Percentiles rank a stretch among this genome's conserved stretches.
Conservation (phyloP, 2,329 filamentous ascomycete species). For the Exophiala dermatitidis region DNA sequence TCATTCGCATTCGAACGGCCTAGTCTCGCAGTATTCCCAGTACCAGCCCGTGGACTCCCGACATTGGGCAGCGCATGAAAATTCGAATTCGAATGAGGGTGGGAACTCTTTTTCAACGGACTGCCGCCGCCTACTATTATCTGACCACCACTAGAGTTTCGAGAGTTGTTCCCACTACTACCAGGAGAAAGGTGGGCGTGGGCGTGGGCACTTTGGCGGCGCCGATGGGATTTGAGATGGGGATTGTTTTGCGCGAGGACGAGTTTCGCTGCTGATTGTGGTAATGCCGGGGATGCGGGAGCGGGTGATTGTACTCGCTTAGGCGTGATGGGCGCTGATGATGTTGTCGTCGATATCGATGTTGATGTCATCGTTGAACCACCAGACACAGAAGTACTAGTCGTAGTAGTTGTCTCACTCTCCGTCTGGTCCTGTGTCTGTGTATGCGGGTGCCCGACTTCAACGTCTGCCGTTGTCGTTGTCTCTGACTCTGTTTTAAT, state of each 20-base stretch:
- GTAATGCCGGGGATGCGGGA: no score
- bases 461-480: no score
- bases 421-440: no score
- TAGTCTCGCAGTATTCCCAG: conserved; percentile 27
- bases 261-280: conserved; percentile 48
- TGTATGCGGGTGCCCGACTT: no score
- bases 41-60: neutral
- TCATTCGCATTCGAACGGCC: neutral
- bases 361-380: no score
- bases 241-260: conserved; percentile 75
- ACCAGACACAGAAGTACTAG: no score
- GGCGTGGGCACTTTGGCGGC: conserved; percentile 48
- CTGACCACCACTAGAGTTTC: conserved; percentile 25
- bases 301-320: no score
- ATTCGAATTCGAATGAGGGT: no score
- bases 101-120: conserved; percentile 43
- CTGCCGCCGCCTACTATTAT: conserved; percentile 35
- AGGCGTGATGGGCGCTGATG: no score
- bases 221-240: conserved; percentile 70
- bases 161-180: conserved; percentile 17
- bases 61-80: conserved; percentile 22
- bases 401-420: no score
- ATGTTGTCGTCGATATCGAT: neutral
- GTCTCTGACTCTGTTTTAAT: no score
- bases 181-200: conserved; percentile 25